These are phyloP conservation scores for Solanum hybrid DNA, from an alignment of 305 asterid genomes.

Conservation along the genomic window DNA sequence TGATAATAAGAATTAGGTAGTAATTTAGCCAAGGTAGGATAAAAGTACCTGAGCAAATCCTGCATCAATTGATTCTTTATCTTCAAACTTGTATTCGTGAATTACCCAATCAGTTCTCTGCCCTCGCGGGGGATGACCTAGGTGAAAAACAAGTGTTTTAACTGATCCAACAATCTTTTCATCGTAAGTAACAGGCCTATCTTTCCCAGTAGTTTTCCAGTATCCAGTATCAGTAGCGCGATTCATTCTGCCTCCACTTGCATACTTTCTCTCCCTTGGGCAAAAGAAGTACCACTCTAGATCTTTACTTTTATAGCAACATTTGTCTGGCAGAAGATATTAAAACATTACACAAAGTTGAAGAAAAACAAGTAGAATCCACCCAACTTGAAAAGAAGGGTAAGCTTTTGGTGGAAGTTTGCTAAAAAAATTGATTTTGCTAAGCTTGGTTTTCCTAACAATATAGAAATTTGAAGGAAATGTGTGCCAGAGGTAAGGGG, in stretches of 20 bases:
- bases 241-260: slow-evolving; percentile 65
- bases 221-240: slow-evolving; percentile 77
- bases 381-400: background rate
- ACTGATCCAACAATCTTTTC: slow-evolving; percentile 46
- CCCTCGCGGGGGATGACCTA: slow-evolving; percentile 67
- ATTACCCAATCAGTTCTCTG: slow-evolving; percentile 81
- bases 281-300: slow-evolving; percentile 89
- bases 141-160: slow-evolving; percentile 72
- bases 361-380: background rate
- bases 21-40: background rate
- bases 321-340: slow-evolving; percentile 41
- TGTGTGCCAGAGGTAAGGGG: background rate
- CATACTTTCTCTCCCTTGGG: slow-evolving; percentile 73
- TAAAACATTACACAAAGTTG: background rate
- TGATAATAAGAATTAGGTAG: background rate
- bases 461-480: background rate
- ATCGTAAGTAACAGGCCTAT: slow-evolving; percentile 29
- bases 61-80: slow-evolving; percentile 34
- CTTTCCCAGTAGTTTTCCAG: slow-evolving; percentile 91
- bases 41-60: slow-evolving; percentile 52
- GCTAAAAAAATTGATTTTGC: too few relatives aligned
- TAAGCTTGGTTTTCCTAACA: too few relatives aligned
- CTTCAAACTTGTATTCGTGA: slow-evolving; percentile 55
- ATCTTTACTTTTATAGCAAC: slow-evolving; percentile 62
- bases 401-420: background rate